Conservation (phyloP, 192 early-diverging fungal species). For the Coemansia sp. region DNA sequence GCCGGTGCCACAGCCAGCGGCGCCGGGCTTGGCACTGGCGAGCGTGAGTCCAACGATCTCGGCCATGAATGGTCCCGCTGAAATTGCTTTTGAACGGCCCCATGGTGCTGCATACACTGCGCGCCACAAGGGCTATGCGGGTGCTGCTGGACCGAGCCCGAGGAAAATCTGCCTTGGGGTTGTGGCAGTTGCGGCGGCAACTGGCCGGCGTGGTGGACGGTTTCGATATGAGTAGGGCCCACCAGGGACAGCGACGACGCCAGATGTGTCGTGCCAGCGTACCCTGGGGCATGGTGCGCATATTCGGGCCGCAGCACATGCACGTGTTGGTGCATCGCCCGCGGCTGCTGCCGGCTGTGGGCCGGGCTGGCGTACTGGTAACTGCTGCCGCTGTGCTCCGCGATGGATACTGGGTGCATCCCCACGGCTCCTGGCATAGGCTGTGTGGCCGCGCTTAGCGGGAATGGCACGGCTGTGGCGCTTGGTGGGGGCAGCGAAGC, state of each 20-base stretch:
- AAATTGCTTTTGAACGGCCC: background rate
- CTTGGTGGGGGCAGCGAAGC: constrained; percentile 16
- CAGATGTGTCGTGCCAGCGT: background rate
- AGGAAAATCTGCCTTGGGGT: background rate
- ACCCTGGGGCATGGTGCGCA: background rate
- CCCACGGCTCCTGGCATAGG: background rate
- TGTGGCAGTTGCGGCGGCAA: background rate
- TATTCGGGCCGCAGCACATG: constrained; percentile 3
- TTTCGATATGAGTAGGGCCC: background rate
- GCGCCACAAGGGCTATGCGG: constrained; percentile 1
- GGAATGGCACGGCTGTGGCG: constrained; percentile 3
- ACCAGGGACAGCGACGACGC: background rate
- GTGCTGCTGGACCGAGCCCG: background rate
- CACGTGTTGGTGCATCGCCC: constrained; percentile 5
- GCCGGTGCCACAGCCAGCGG: background rate
- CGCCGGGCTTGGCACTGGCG: constrained; percentile 2
- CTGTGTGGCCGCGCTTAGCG: constrained; percentile 1
- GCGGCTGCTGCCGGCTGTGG: constrained; percentile 4
- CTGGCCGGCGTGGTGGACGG: background rate
- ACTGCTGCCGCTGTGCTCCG: constrained; percentile 2
- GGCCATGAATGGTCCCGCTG: constrained; percentile 18
- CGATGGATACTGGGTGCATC: constrained; percentile 4
- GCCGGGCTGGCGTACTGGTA: background rate
- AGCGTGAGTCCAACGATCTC: background rate
- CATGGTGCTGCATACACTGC: background rate